These are phyloP conservation scores for Golubevia pallescens DNA, from an alignment of 1,284 basidiomycete genomes.

Conservation along the genomic window DNA sequence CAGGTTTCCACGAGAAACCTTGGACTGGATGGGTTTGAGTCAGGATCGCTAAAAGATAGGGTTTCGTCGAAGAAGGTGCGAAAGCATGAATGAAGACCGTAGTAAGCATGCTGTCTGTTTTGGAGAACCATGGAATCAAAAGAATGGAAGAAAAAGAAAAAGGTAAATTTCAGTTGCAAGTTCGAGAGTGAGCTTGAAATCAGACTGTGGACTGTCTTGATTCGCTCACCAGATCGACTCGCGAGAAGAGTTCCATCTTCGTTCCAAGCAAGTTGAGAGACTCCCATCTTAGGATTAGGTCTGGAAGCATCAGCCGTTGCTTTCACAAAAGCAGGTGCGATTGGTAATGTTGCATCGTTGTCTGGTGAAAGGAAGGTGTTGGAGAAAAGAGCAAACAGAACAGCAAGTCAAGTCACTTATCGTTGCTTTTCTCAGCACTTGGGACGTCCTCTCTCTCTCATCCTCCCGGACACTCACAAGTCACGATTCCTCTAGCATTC, in stretches of 20 bases:
- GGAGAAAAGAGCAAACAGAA: conserved; percentile 66
- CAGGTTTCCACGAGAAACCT: conserved; percentile 78
- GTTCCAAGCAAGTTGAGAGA: conserved; percentile 78
- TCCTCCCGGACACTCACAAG: no score
- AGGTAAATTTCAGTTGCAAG: conserved; percentile 3
- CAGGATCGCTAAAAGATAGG: conserved; percentile 73
- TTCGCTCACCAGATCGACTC: conserved; percentile 72
- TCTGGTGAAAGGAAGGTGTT: conserved; percentile 69
- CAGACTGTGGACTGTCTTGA: conserved; percentile 5
- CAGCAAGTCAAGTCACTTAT: not conserved
- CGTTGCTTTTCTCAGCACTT: no score
- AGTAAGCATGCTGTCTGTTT: conserved; percentile 72
- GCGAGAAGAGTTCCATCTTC: conserved; percentile 75
- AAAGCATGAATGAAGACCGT: conserved; percentile 73
- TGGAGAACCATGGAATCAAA: conserved; percentile 5
- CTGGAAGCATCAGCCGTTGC: conserved; percentile 13
- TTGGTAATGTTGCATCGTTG: conserved; percentile 68
- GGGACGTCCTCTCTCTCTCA: no score
- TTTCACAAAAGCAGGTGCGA: conserved; percentile 29
- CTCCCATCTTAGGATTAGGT: conserved; percentile 70
- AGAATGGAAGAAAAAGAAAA: not conserved
- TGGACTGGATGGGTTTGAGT: conserved; percentile 72
- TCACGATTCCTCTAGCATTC: no score
- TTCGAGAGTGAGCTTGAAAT: not conserved
- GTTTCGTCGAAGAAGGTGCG: conserved; percentile 70